Percentiles rank a stretch among this genome's conserved stretches.
These are phyloP conservation scores for Geotrichum klebahnii DNA, from an alignment of 1,139 yeast genomes.

Conservation along the genomic window DNA sequence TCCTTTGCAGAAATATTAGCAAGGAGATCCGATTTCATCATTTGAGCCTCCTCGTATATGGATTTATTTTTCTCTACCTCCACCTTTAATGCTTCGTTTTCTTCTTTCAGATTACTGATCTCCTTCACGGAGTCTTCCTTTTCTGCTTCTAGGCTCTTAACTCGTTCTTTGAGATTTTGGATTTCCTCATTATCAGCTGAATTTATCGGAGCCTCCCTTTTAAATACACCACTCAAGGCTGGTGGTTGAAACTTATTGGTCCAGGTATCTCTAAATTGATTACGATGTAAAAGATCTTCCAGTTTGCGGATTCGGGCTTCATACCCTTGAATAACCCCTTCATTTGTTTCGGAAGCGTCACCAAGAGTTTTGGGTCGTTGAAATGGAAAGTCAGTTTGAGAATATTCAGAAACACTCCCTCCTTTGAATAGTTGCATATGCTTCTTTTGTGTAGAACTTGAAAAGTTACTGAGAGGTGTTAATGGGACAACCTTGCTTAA, in stretches of 20 bases:
- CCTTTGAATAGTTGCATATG: constrained; percentile 20
- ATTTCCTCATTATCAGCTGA: constrained; percentile 15
- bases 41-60: constrained; percentile 28
- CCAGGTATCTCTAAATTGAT: constrained; percentile 30
- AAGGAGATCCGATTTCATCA: constrained; percentile 57
- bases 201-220: constrained; percentile 1
- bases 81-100: constrained; percentile 29
- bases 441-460: neutral
- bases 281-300: constrained; percentile 40
- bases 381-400: constrained; percentile 11
- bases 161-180: constrained; percentile 18
- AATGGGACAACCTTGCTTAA: neutral
- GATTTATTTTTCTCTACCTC: constrained; percentile 24
- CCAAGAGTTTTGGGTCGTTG: neutral
- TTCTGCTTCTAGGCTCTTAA: constrained; percentile 31
- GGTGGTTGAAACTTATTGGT: constrained; percentile 18
- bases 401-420: constrained; percentile 20
- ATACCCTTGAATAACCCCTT: constrained; percentile 30
- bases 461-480: neutral
- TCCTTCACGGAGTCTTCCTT: constrained; percentile 28
- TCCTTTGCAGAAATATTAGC: constrained; percentile 67
- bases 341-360: constrained; percentile 8
- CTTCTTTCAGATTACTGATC: constrained; percentile 37
- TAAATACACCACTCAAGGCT: constrained; percentile 1
- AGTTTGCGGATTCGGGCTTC: constrained; percentile 41